Percentiles rank a stretch among this genome's conserved stretches.
Evolutionary conservation across 208 protist species (phyloP).

Genomic region (Naegleria fowleri): DNA sequence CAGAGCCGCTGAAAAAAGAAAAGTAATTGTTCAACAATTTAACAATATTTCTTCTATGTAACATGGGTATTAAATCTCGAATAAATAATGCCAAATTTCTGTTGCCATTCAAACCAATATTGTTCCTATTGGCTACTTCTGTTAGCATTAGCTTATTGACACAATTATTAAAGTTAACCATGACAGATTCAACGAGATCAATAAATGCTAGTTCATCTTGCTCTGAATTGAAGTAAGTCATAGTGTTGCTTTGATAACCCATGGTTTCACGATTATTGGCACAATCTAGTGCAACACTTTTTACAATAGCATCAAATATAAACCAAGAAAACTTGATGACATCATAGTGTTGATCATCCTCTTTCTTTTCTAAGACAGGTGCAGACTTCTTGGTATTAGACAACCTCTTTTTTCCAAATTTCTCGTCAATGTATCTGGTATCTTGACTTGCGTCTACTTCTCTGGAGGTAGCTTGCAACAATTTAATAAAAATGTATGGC

Average conservation of each 20-base stretch:
- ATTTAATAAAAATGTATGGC: background rate
- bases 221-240: background rate
- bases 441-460: background rate
- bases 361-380: background rate
- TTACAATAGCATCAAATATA: slow-evolving; percentile 1
- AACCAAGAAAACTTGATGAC: slow-evolving; percentile 3
- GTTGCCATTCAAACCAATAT: background rate
- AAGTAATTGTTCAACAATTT: background rate
- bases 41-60: background rate
- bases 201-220: background rate
- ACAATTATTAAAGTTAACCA: background rate
- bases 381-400: background rate
- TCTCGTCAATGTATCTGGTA: background rate
- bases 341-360: background rate
- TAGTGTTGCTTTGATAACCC: background rate
- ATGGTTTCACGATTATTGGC: background rate
- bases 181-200: background rate
- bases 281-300: background rate
- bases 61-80: background rate
- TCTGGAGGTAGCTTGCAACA: background rate
- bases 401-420: background rate
- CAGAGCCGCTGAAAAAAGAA: background rate
- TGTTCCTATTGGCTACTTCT: background rate
- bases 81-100: slow-evolving; percentile 15
- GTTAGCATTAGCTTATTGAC: background rate